These are phyloP conservation scores for Podila verticillata DNA, from an alignment of 192 early-diverging fungal species.

Conservation along the genomic window DNA sequence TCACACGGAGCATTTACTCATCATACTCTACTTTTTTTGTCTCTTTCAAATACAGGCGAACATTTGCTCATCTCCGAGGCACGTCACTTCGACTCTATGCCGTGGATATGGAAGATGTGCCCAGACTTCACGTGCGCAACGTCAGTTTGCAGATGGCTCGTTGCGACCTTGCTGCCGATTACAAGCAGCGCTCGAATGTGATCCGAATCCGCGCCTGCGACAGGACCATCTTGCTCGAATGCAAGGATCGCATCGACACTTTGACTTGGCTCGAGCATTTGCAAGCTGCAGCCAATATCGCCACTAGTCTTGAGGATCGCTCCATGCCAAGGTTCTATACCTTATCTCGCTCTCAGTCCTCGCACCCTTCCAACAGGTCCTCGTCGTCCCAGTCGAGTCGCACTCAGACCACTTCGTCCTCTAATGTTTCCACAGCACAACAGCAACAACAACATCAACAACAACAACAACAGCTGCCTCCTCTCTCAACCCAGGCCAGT, in stretches of 20 bases:
- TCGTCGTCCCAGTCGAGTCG: neutral
- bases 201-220: conserved; percentile 55
- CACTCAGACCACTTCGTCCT: neutral
- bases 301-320: conserved; percentile 53
- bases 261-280: conserved; percentile 57
- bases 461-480: conserved; percentile 3
- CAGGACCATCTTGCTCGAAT: conserved; percentile 54
- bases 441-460: conserved; percentile 3
- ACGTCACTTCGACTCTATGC: conserved; percentile 54
- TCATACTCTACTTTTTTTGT: neutral
- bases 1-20: no score
- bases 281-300: conserved; percentile 61
- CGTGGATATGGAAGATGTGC: conserved; percentile 43
- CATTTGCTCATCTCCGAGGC: conserved; percentile 55
- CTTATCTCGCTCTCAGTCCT: conserved; percentile 29
- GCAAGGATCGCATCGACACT: conserved; percentile 44
- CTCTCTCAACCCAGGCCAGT: neutral
- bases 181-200: conserved; percentile 56
- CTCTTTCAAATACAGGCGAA: conserved; percentile 27
- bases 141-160: conserved; percentile 50
- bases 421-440: no score
- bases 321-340: conserved; percentile 61
- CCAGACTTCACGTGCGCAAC: conserved; percentile 39
- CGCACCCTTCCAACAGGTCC: neutral
- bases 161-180: conserved; percentile 53